Conservation (phyloP, 2,329 filamentous ascomycete species). For the Cryphonectria naterciae region DNA sequence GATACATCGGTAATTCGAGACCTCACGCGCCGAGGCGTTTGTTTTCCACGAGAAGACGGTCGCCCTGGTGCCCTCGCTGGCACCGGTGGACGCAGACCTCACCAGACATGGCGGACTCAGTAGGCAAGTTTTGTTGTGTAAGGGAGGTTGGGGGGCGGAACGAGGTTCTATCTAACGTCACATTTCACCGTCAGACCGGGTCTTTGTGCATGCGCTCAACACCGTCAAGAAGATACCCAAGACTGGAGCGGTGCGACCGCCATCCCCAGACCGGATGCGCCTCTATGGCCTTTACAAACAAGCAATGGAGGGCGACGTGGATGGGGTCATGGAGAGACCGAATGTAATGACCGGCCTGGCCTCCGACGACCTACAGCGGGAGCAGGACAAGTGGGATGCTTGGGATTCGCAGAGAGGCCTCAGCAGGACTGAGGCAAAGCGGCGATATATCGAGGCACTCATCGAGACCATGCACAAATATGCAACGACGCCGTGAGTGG, state of each 20-base stretch:
- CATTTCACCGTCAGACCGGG: conserved; percentile 70
- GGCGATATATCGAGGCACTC: conserved; percentile 87
- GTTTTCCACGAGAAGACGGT: conserved; percentile 14
- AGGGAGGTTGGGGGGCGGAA: background rate
- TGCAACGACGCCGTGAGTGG: conserved; percentile 76
- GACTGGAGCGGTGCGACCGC: conserved; percentile 87
- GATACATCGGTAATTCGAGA: conserved; percentile 14
- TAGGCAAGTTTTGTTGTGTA: conserved; percentile 45
- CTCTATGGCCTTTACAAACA: conserved; percentile 99
- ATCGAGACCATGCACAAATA: conserved; percentile 98
- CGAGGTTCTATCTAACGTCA: conserved; percentile 17
- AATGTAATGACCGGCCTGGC: conserved; percentile 51
- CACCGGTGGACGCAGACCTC: conserved; percentile 11
- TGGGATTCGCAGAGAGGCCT: conserved; percentile 89
- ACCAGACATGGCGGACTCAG: conserved; percentile 54
- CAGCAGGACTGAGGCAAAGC: conserved; percentile 88
- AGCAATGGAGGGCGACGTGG: conserved; percentile 97
- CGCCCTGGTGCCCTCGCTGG: conserved; percentile 22
- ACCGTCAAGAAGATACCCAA: conserved; percentile 97
- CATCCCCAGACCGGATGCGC: conserved; percentile 79
- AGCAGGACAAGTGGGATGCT: conserved; percentile 83
- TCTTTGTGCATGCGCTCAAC: conserved; percentile 98
- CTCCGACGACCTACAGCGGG: conserved; percentile 59
- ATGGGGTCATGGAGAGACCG: conserved; percentile 89
- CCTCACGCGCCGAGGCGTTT: conserved; percentile 6